These are phyloP conservation scores for Fragosphaeria purpurea DNA, from an alignment of 2,329 filamentous ascomycete genomes.

Conservation along the genomic window DNA sequence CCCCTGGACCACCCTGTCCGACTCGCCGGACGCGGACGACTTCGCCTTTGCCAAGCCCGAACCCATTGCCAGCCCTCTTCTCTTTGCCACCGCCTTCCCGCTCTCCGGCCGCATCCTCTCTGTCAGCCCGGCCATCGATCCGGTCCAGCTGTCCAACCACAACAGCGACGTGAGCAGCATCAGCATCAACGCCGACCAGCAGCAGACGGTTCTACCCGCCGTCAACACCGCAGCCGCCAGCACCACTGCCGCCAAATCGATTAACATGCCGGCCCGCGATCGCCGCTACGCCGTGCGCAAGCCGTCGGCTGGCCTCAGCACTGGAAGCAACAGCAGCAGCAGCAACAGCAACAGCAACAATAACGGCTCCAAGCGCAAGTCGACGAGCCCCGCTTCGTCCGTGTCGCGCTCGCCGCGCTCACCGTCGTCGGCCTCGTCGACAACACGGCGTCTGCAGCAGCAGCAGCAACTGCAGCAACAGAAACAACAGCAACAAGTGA, in stretches of 20 bases:
- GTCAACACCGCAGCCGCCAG: not conserved
- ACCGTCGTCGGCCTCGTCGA: constrained; percentile 13
- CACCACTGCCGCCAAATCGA: not conserved
- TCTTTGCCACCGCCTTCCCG: constrained; percentile 17
- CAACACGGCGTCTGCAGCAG: not conserved
- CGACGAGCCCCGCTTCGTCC: constrained; percentile 13
- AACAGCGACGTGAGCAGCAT: not conserved
- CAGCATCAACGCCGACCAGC: not conserved
- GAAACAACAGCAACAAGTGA: constrained; percentile 3
- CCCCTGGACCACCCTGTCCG: constrained; percentile 19
- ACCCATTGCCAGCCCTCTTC: constrained; percentile 19
- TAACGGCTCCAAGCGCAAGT: constrained; percentile 23
- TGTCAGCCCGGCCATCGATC: constrained; percentile 26
- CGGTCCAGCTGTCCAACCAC: constrained; percentile 20
- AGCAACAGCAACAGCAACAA: constrained; percentile 12
- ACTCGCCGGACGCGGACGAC: constrained; percentile 18
- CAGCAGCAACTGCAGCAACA: constrained; percentile 3
- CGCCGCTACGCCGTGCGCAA: constrained; percentile 18
- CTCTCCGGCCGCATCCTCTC: constrained; percentile 11
- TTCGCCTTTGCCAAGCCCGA: constrained; percentile 21
- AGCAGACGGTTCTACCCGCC: not conserved
- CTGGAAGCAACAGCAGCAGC: constrained; percentile 13
- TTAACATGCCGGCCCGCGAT: constrained; percentile 2
- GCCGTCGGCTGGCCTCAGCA: not conserved
- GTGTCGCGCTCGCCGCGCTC: constrained; percentile 12